Conservation (phyloP, 1,284 basidiomycete species). For the Rhodotorula mucilaginosa region DNA sequence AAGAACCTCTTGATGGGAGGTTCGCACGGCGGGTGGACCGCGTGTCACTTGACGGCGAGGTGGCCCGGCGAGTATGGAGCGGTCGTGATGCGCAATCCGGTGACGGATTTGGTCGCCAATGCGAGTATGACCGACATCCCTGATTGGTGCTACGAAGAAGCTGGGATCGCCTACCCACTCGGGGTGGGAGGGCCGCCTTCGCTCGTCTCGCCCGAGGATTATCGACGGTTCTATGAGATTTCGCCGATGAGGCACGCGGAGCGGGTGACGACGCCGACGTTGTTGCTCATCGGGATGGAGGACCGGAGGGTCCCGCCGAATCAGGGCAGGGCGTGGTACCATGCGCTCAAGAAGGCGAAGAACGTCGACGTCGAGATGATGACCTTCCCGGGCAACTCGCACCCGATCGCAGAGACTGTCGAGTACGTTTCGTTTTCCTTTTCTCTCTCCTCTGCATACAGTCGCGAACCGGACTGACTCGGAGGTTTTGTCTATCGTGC, state of each 20-base stretch:
- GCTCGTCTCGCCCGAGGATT: conserved; percentile 55
- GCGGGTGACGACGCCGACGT: conserved; percentile 57
- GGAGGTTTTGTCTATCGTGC: neutral
- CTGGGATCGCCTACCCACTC: conserved; percentile 54
- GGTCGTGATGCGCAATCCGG: conserved; percentile 66
- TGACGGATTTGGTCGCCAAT: conserved; percentile 61
- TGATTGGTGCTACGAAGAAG: conserved; percentile 64
- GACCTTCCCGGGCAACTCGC: conserved; percentile 62
- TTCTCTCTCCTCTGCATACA: too few species aligned
- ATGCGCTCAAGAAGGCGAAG: conserved; percentile 54
- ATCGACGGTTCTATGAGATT: conserved; percentile 53
- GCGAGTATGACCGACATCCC: conserved; percentile 62
- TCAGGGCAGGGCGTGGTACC: conserved; percentile 64
- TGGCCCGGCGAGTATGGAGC: conserved; percentile 63
- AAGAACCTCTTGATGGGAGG: conserved; percentile 63
- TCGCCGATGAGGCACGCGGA: conserved; percentile 63
- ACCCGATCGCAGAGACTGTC: conserved; percentile 56
- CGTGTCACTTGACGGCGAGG: conserved; percentile 63
- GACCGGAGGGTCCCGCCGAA: conserved; percentile 65
- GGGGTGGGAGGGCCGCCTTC: conserved; percentile 41
- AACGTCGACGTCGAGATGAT: conserved; percentile 58
- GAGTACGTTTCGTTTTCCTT: conserved; percentile 3
- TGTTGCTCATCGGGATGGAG: conserved; percentile 61
- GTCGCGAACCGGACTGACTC: neutral
- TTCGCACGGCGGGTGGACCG: conserved; percentile 70